Conservation (phyloP, 495 filamentous ascomycete genomes). For the Amphirosellinia nigrospora region DNA sequence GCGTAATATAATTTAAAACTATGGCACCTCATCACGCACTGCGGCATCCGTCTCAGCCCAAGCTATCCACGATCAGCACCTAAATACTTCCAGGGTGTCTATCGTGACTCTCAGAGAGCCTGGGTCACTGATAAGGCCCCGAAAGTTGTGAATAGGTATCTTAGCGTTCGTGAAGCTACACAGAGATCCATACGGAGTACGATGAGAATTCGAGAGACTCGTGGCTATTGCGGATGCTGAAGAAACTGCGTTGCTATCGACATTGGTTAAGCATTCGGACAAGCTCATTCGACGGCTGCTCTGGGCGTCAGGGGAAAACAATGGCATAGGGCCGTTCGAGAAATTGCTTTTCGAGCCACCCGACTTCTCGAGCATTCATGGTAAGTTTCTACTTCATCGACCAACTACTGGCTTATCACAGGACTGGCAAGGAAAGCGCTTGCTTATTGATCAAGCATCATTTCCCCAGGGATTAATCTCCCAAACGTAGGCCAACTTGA, state of each 20-base stretch:
- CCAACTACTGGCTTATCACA: conserved; percentile 52
- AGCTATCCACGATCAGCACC: no score
- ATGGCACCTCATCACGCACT: no score
- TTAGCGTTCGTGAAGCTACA: conserved; percentile 59
- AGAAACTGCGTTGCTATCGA: conserved; percentile 70
- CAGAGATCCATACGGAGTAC: conserved; percentile 51
- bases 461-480: conserved; percentile 18
- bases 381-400: conserved; percentile 49
- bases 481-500: conserved; percentile 14
- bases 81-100: conserved; percentile 46
- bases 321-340: conserved; percentile 57
- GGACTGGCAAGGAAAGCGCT: conserved; percentile 25
- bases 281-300: conserved; percentile 72
- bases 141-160: conserved; percentile 50
- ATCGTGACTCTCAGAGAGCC: conserved; percentile 44
- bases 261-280: conserved; percentile 67
- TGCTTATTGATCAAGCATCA: conserved; percentile 17
- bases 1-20: no score
- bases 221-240: conserved; percentile 66
- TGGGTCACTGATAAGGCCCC: conserved; percentile 52
- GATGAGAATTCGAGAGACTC: conserved; percentile 55
- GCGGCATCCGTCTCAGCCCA: no score
- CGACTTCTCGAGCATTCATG: conserved; percentile 73
- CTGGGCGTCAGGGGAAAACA: conserved; percentile 51
- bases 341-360: conserved; percentile 75